phyloP scores from a whole-genome alignment of 257 asterid species.

The Solanum bukasovii region DNA sequence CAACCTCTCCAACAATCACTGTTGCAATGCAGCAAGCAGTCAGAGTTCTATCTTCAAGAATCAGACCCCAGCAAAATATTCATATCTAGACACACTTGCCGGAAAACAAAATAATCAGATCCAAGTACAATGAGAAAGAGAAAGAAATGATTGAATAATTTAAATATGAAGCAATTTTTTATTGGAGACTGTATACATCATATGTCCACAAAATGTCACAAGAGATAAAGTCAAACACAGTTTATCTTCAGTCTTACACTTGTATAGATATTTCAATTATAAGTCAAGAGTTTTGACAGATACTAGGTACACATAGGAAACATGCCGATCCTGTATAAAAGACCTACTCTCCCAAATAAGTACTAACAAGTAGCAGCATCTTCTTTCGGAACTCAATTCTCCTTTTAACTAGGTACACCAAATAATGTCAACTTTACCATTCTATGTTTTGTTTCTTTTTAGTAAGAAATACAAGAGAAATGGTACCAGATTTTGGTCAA shows the following conservation, averaged over 20 bases:
- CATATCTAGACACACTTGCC: neutral
- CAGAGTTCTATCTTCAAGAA: neutral
- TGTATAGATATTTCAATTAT: neutral
- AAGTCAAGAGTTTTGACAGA: neutral
- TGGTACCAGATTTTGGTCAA: neutral
- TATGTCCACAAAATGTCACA: neutral
- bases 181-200: neutral
- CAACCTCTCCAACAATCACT: conserved; percentile 97
- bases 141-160: neutral
- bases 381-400: neutral
- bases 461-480: neutral
- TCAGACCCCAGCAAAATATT: neutral
- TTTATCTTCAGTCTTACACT: neutral
- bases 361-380: neutral
- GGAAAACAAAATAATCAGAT: neutral
- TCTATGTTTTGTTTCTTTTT: neutral
- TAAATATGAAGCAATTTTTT: neutral
- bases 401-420: neutral
- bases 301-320: neutral
- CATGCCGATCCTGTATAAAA: neutral
- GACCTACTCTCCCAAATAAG: neutral
- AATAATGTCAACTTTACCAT: neutral
- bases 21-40: conserved; percentile 18
- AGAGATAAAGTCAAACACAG: neutral
- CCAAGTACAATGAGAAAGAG: neutral